A percentile compares a stretch with the other conserved stretches of the same genome.
Evolutionary conservation across 2,329 filamentous ascomycete genomes (phyloP).

Genomic region (Mycosphaerella sp.): DNA sequence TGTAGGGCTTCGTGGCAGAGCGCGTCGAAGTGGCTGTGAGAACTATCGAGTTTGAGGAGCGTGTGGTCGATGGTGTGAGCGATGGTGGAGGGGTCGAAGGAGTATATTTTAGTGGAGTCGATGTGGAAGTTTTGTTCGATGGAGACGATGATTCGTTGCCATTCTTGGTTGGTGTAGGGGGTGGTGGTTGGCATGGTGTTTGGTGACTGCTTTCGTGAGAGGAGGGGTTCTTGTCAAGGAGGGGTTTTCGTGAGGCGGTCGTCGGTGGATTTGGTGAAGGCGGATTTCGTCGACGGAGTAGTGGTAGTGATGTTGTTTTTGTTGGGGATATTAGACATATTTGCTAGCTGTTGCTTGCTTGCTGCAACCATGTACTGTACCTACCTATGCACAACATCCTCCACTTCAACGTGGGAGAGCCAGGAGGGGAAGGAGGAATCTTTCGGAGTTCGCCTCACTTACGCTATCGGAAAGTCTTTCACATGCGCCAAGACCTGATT

Average conservation of each 20-base stretch:
- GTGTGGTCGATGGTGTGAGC: conserved; percentile 43
- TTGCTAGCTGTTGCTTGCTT: neutral
- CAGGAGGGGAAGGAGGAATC: neutral
- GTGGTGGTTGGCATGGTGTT: neutral
- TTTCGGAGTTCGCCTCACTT: conserved; percentile 4
- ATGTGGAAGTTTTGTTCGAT: conserved; percentile 19
- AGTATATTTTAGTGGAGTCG: conserved; percentile 5
- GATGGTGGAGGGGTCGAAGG: conserved; percentile 16
- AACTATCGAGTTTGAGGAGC: conserved; percentile 45
- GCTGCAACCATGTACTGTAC: too few species aligned
- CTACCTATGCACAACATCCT: neutral
- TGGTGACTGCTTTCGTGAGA: too few species aligned
- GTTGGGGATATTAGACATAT: neutral
- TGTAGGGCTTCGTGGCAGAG: conserved; percentile 51
- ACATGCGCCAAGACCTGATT: too few species aligned
- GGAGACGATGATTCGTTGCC: conserved; percentile 38
- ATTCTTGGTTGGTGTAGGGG: conserved; percentile 41
- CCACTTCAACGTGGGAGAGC: conserved; percentile 1
- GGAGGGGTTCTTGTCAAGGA: too few species aligned
- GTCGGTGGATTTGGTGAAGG: too few species aligned
- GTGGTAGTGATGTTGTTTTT: too few species aligned
- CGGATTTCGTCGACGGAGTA: too few species aligned
- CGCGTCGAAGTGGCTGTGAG: conserved; percentile 44
- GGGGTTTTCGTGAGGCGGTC: too few species aligned
- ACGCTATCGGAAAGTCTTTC: neutral